Percentiles rank a stretch among this genome's conserved stretches.
Conservation (phyloP, 805 yeast species). For the Yueomyces sinensis region DNA sequence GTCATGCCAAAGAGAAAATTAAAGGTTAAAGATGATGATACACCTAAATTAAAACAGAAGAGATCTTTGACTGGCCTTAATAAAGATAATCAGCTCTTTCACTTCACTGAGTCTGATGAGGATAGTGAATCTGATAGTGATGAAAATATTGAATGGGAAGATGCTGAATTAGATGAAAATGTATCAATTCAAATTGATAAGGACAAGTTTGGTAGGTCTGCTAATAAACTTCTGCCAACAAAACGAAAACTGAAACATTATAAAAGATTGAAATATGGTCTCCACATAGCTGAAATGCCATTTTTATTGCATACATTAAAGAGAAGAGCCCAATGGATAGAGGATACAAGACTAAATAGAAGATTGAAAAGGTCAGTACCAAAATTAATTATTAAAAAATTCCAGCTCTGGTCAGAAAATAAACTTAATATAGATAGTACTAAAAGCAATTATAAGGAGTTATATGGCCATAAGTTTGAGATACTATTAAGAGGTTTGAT, state of each 20-base stretch:
- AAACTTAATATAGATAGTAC: too few relatives aligned
- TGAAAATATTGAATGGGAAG: slow-evolving; percentile 19
- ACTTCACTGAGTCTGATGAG: background rate
- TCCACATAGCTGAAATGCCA: slow-evolving; percentile 12
- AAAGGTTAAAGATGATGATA: background rate
- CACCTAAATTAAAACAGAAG: background rate
- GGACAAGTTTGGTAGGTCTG: too few relatives aligned
- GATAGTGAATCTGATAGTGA: background rate
- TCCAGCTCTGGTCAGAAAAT: slow-evolving; percentile 2
- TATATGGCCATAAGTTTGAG: slow-evolving; percentile 2
- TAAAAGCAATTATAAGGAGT: background rate
- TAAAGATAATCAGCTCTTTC: too few relatives aligned
- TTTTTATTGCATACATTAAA: slow-evolving; percentile 7
- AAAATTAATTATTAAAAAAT: slow-evolving; percentile 9
- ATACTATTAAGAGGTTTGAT: slow-evolving; percentile 14
- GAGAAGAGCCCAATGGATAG: slow-evolving; percentile 5
- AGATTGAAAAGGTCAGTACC: slow-evolving; percentile 14
- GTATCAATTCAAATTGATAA: background rate
- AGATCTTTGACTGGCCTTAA: background rate
- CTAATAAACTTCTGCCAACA: background rate
- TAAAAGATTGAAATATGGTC: slow-evolving; percentile 7
- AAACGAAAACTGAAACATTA: slow-evolving; percentile 2
- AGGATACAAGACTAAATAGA: slow-evolving; percentile 10
- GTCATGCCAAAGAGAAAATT: background rate
- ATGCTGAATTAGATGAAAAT: slow-evolving; percentile 9